These are phyloP conservation scores for Fusarium sacchari DNA, from an alignment of 2,329 filamentous ascomycete species.

Conservation along the genomic window DNA sequence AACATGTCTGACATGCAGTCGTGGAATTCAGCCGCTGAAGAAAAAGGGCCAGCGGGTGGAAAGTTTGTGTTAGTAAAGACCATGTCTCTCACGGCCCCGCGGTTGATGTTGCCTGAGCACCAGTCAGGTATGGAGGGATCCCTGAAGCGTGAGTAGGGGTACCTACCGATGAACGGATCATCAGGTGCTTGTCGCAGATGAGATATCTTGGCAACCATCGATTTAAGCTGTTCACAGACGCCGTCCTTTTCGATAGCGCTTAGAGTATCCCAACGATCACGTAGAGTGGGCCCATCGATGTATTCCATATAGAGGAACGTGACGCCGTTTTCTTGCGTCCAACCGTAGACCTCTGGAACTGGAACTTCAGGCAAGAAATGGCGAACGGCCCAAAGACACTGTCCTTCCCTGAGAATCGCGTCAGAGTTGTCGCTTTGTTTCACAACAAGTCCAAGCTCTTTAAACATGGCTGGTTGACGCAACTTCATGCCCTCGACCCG, in stretches of 20 bases:
- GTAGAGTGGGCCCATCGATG: neutral
- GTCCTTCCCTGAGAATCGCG: neutral
- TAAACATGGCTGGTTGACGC: neutral
- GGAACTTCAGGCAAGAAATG: constrained; percentile 10
- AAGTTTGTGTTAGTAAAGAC: neutral
- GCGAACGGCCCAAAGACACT: neutral
- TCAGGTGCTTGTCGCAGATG: neutral
- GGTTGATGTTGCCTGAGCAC: constrained; percentile 18
- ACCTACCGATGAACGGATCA: neutral
- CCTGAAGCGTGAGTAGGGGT: neutral
- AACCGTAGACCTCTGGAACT: constrained; percentile 30
- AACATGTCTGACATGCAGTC: constrained; percentile 19
- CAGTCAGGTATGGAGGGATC: neutral
- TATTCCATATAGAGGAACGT: constrained; percentile 19
- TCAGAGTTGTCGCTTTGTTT: neutral
- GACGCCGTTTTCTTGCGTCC: neutral
- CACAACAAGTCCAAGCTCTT: constrained; percentile 23
- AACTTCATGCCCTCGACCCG: neutral
- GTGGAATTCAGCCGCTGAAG: constrained; percentile 8
- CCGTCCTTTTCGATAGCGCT: neutral
- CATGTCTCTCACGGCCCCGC: neutral
- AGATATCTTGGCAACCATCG: neutral
- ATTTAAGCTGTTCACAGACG: neutral
- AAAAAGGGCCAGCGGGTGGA: constrained; percentile 16
- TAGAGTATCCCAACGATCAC: constrained; percentile 1